Conservation (phyloP, 768 basidiomycete genomes). For the Peribolospora kevripleyi region DNA sequence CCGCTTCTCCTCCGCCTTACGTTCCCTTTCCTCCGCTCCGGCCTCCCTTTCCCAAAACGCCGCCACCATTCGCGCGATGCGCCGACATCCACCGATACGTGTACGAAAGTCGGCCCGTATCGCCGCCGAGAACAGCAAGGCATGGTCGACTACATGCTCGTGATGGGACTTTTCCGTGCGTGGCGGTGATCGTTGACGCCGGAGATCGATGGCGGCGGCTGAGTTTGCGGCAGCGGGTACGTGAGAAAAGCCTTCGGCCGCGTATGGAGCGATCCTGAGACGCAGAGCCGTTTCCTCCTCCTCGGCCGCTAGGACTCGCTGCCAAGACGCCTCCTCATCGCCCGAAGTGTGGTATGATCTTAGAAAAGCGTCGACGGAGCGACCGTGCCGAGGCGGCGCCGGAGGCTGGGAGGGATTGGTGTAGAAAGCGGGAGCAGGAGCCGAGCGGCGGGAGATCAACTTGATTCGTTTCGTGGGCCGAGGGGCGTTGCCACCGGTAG, state of each 20-base stretch:
- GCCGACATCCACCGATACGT: conserved; percentile 20
- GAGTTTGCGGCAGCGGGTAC: conserved; percentile 20
- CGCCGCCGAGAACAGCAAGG: conserved; percentile 16
- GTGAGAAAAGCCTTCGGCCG: conserved; percentile 27
- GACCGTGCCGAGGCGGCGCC: conserved; percentile 27
- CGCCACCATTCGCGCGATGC: conserved; percentile 40
- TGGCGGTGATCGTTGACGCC: neutral
- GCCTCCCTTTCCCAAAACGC: conserved; percentile 50
- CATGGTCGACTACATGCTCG: conserved; percentile 20
- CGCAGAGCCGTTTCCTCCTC: conserved; percentile 26
- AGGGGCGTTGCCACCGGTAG: conserved; percentile 7
- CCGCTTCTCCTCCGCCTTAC: conserved; percentile 39
- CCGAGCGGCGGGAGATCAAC: conserved; percentile 33
- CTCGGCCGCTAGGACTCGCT: conserved; percentile 20
- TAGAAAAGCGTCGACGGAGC: conserved; percentile 35
- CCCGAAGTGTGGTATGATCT: conserved; percentile 35
- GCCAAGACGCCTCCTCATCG: conserved; percentile 26
- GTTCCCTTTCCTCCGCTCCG: conserved; percentile 35
- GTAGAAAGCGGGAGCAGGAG: conserved; percentile 31
- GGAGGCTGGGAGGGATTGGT: conserved; percentile 43
- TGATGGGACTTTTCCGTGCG: conserved; percentile 16
- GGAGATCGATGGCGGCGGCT: conserved; percentile 2
- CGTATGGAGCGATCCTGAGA: conserved; percentile 26
- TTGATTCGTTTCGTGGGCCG: conserved; percentile 38
- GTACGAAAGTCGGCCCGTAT: conserved; percentile 22